phyloP scores from a whole-genome alignment of 164 flowering plant species.

The Stephania japonica region DNA sequence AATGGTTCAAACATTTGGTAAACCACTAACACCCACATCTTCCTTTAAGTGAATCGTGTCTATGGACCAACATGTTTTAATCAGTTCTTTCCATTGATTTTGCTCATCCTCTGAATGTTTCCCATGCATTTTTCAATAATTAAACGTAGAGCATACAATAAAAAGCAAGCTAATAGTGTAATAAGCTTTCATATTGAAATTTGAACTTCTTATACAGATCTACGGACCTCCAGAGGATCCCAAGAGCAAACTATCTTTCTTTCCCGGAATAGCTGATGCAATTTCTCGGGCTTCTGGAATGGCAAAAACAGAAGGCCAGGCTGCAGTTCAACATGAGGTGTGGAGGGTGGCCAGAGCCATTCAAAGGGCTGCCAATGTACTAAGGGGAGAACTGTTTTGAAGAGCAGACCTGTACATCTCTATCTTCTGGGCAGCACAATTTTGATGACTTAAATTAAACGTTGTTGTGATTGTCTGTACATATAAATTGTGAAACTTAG shows the following conservation, averaged over 20 bases:
- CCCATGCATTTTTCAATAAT: neutral
- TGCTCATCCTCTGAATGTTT: neutral
- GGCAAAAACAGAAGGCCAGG: slow-evolving; percentile 23
- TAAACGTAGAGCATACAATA: too few species aligned
- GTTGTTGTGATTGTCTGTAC: too few species aligned
- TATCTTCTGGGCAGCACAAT: neutral
- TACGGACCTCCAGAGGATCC: slow-evolving; percentile 56
- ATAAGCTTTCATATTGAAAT: too few species aligned
- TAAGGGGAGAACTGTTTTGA: slow-evolving; percentile 43
- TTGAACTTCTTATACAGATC: slow-evolving; percentile 29
- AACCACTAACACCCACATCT: slow-evolving; percentile 8
- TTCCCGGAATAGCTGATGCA: slow-evolving; percentile 79
- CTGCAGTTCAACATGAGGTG: slow-evolving; percentile 54
- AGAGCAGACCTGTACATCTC: neutral
- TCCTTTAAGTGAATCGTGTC: too few species aligned
- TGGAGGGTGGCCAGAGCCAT: slow-evolving; percentile 88
- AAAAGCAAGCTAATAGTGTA: too few species aligned
- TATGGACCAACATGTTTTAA: neutral
- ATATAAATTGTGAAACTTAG: too few species aligned
- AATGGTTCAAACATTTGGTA: slow-evolving; percentile 98
- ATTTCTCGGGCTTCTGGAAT: slow-evolving; percentile 22
- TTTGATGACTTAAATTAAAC: neutral
- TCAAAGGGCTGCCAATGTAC: slow-evolving; percentile 51
- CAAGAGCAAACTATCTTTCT: slow-evolving; percentile 47
- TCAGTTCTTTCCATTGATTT: neutral